Percentiles rank a stretch among this genome's conserved stretches.
Evolutionary conservation across 768 basidiomycete genomes (phyloP).

Genomic region (Termitomyces sp.): DNA sequence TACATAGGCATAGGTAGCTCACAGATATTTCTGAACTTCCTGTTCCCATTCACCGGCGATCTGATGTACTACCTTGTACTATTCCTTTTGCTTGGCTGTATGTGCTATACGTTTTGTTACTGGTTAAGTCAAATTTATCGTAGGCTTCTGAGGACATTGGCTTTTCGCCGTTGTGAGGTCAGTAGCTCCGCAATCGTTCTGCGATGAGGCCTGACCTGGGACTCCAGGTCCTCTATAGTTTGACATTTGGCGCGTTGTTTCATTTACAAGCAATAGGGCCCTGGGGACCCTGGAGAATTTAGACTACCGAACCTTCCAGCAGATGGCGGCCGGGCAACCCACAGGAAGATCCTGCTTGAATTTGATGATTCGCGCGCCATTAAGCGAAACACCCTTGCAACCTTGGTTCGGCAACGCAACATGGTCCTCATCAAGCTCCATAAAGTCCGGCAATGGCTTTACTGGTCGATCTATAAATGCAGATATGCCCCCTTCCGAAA

Average conservation of each 20-base stretch:
- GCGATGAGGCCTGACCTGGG: background rate
- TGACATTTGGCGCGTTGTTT: slow-evolving; percentile 46
- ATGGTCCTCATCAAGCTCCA: slow-evolving; percentile 64
- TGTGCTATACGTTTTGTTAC: slow-evolving; percentile 42
- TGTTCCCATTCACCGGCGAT: slow-evolving; percentile 30
- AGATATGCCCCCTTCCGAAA: slow-evolving; percentile 46
- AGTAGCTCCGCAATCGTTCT: slow-evolving; percentile 2
- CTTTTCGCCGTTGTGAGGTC: slow-evolving; percentile 57
- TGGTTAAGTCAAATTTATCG: slow-evolving; percentile 32
- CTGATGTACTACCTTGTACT: slow-evolving; percentile 59
- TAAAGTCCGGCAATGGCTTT: slow-evolving; percentile 71
- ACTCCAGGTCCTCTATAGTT: slow-evolving; percentile 59
- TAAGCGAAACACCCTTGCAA: slow-evolving; percentile 60
- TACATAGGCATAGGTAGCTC: background rate
- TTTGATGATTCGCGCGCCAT: slow-evolving; percentile 63
- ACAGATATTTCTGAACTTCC: slow-evolving; percentile 36
- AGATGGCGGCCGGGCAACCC: slow-evolving; percentile 56
- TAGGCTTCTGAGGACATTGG: slow-evolving; percentile 29
- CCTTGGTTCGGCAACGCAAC: slow-evolving; percentile 76
- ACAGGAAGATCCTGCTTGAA: slow-evolving; percentile 53
- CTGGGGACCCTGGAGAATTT: slow-evolving; percentile 54
- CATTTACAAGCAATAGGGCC: slow-evolving; percentile 38
- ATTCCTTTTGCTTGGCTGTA: slow-evolving; percentile 61
- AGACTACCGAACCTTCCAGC: slow-evolving; percentile 46
- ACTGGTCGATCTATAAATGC: slow-evolving; percentile 81